Evolutionary conservation across 2,329 filamentous ascomycete species (phyloP).

Genomic region (Magnaporthales sp.): DNA sequence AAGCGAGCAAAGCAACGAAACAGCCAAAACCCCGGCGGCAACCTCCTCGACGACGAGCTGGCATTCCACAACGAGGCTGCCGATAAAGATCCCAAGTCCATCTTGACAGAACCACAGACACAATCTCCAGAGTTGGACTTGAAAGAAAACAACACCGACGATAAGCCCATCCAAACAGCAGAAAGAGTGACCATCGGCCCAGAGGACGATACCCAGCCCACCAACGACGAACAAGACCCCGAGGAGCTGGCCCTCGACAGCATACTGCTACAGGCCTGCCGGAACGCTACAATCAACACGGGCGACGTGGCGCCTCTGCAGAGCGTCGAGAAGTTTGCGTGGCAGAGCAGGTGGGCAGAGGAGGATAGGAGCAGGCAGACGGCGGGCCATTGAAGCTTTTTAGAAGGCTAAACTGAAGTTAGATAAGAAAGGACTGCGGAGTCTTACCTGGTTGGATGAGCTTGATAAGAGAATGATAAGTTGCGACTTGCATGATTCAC

Average conservation of each 20-base stretch:
- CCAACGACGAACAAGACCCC: background rate
- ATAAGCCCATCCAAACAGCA: background rate
- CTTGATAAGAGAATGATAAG: no score
- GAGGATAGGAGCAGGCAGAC: no score
- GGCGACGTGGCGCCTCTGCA: background rate
- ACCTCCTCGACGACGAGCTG: background rate
- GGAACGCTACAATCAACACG: background rate
- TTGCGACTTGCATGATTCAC: no score
- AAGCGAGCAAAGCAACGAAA: background rate
- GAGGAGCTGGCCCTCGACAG: background rate
- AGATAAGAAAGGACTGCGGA: no score
- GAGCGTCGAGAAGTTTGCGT: background rate
- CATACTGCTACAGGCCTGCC: background rate
- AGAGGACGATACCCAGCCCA: background rate
- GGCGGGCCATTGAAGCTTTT: no score
- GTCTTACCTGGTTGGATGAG: no score
- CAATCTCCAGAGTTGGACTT: background rate
- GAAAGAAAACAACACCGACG: background rate
- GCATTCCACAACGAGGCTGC: background rate
- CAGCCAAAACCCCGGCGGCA: background rate
- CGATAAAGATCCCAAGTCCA: no score
- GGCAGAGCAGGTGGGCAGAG: background rate
- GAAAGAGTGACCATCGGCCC: background rate
- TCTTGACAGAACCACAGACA: background rate
- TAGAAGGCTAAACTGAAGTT: no score